Base-by-base conservation (phyloP, 2,329 filamentous ascomycete genomes). In the Neonectria faginata region DNA sequence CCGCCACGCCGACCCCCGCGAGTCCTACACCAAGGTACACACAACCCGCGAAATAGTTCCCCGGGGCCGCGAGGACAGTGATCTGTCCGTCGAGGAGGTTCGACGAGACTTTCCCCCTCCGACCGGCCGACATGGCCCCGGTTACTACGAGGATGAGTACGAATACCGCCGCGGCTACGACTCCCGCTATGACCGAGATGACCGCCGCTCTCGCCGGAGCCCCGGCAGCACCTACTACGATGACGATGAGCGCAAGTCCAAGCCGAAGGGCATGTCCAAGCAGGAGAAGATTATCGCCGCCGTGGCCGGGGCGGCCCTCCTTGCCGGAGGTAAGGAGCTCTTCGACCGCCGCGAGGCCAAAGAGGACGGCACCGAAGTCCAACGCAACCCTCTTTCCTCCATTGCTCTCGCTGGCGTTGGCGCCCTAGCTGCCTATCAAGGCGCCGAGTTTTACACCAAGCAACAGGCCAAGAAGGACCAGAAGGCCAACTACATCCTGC, bases 81-180 rank as follows among this genome's bases (percentile, higher is more conserved):
- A 90, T 50, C 81, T 91, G 27, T 90, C 90, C 2, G 80, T 97
- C 75, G 94, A 97, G 80, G 92, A 97, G 80, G 89, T 97, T 65
- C 88, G 89, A 68, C 89, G 93, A 70, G 92, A 97, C 71, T 97
- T 97, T 74, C 92, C 92, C 33, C 92, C 93, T 7, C 91, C 90
- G n/a, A 69, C 70, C 10, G 75, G 83, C 65, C 77, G 88, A 70
- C 87, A 90, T 62, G 83, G 90, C 70, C 83, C 85, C 50, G 81
- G 82, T 65, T 83, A 88, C 73, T 86, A 89, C 76, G 86, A 89
- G 62, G 86, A 81, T 67, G 76, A 82, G 51, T 81, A 83, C 66
- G 79, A 83, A 59, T 84, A 82, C 57, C 79, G 81, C 57, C 75
- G 75, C 58, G 70, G 88, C 67, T 84, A 89, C 69, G 86, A 88